phyloP scores from a whole-genome alignment of 192 early-diverging fungal species.

The Coemansia sp. region DNA sequence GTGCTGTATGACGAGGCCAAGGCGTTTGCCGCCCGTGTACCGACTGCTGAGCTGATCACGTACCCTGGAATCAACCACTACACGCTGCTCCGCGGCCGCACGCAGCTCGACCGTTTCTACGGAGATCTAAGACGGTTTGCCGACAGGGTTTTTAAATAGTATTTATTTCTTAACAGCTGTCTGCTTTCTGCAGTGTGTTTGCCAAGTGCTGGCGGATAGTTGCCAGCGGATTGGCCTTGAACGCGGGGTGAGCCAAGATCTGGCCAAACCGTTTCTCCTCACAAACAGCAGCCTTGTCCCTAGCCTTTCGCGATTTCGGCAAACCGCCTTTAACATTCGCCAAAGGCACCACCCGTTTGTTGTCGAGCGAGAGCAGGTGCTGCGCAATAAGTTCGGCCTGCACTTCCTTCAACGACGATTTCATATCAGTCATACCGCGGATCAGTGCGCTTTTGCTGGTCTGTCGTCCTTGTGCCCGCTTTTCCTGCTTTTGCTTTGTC shows the following conservation, averaged over 20 bases:
- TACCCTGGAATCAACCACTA: constrained; percentile 28
- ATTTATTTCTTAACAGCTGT: neutral
- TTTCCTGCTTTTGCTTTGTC: constrained; percentile 50
- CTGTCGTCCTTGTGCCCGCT: constrained; percentile 36
- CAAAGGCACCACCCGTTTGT: no score
- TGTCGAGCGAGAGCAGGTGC: constrained; percentile 16
- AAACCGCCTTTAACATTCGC: no score
- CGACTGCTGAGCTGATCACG: constrained; percentile 2
- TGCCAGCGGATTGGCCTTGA: constrained; percentile 64
- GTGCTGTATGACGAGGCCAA: constrained; percentile 17
- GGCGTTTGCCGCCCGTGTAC: constrained; percentile 2
- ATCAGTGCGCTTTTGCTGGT: constrained; percentile 52
- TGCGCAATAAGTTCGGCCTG: constrained; percentile 18
- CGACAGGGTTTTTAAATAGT: neutral
- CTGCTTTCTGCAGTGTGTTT: constrained; percentile 55
- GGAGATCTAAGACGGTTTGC: constrained; percentile 13
- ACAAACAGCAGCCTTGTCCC: constrained; percentile 60
- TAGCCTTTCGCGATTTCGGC: constrained; percentile 50
- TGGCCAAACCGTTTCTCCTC: constrained; percentile 74
- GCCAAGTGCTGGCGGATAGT: constrained; percentile 72
- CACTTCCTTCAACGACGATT: constrained; percentile 34
- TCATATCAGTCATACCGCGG: constrained; percentile 53
- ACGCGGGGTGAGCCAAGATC: constrained; percentile 67
- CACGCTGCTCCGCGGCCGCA: constrained; percentile 16
- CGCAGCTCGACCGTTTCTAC: constrained; percentile 20